phyloP scores from a whole-genome alignment of 345 rosid species.

The Gossypium turneri region DNA sequence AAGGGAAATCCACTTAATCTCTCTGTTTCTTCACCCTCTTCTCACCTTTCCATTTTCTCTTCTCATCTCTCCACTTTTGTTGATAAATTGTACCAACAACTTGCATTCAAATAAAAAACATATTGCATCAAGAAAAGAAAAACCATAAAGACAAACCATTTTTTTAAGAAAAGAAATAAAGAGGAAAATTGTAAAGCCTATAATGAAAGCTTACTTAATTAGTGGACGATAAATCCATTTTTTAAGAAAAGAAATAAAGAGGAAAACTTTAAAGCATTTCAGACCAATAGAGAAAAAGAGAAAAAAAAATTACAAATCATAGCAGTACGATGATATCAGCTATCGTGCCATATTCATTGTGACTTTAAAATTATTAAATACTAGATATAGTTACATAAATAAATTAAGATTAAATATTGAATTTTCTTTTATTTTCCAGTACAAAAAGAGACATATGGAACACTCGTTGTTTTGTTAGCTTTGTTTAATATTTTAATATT shows the following conservation, averaged over 20 bases:
- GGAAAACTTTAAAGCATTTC: not conserved
- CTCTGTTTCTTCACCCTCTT: no score
- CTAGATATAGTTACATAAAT: no score
- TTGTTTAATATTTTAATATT: no score
- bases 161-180: not conserved
- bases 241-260: not conserved
- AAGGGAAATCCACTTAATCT: no score
- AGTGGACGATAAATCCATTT: not conserved
- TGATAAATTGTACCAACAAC: no score
- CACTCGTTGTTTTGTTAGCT: not conserved
- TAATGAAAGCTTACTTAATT: not conserved
- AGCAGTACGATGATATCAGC: not conserved
- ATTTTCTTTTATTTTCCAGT: not conserved
- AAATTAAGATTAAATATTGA: not conserved
- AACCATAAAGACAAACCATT: no score
- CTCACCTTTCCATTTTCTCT: no score
- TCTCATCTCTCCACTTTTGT: no score
- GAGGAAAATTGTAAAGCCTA: not conserved
- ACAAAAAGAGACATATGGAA: not conserved
- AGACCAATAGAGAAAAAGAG: not conserved
- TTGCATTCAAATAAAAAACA: not conserved
- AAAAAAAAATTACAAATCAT: not conserved
- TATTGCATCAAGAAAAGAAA: not conserved
- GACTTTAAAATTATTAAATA: no score
- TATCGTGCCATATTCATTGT: not conserved